These are phyloP conservation scores for Albophoma yamanashiensis DNA, from an alignment of 2,329 filamentous ascomycete species.

Conservation along the genomic window DNA sequence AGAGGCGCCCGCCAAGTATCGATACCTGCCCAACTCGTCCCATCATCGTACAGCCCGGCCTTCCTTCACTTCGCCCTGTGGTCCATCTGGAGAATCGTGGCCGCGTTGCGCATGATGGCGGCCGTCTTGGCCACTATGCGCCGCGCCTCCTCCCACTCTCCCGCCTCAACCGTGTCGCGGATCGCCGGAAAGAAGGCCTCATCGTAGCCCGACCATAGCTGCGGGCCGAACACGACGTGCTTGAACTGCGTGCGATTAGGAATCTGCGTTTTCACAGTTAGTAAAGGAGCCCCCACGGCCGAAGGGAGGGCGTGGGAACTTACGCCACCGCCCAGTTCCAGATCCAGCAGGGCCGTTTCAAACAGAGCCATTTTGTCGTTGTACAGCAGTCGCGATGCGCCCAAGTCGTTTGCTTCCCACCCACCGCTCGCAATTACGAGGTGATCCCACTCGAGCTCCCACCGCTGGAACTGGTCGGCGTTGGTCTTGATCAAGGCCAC, in stretches of 20 bases:
- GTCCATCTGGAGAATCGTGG: slow-evolving; percentile 20
- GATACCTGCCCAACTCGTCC: background rate
- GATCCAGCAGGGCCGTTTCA: slow-evolving; percentile 73
- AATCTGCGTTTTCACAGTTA: slow-evolving; percentile 39
- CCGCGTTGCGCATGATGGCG: slow-evolving; percentile 52
- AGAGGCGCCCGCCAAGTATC: slow-evolving; percentile 3
- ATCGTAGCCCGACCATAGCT: slow-evolving; percentile 50
- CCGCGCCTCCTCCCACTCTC: slow-evolving; percentile 60
- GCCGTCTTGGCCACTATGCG: slow-evolving; percentile 62
- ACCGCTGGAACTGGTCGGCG: slow-evolving; percentile 54
- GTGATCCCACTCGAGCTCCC: slow-evolving; percentile 69
- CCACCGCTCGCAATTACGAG: slow-evolving; percentile 60
- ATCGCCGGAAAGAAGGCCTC: slow-evolving; percentile 54
- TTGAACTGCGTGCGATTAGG: slow-evolving; percentile 88
- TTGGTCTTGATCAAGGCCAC: slow-evolving; percentile 43
- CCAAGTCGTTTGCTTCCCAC: slow-evolving; percentile 62
- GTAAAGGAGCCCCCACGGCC: background rate
- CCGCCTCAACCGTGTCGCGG: slow-evolving; percentile 62
- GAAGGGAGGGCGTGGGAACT: slow-evolving; percentile 26
- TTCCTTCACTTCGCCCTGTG: slow-evolving; percentile 3
- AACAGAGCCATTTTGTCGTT: slow-evolving; percentile 74
- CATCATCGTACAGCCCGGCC: background rate
- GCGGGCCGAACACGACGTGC: slow-evolving; percentile 80
- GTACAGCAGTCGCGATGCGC: slow-evolving; percentile 58
- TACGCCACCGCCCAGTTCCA: slow-evolving; percentile 62